Percentiles rank a stretch among this genome's conserved stretches.
Evolutionary conservation across 2,329 filamentous ascomycete genomes (phyloP).

Genomic region (Ceratocystis eucalypticola): DNA sequence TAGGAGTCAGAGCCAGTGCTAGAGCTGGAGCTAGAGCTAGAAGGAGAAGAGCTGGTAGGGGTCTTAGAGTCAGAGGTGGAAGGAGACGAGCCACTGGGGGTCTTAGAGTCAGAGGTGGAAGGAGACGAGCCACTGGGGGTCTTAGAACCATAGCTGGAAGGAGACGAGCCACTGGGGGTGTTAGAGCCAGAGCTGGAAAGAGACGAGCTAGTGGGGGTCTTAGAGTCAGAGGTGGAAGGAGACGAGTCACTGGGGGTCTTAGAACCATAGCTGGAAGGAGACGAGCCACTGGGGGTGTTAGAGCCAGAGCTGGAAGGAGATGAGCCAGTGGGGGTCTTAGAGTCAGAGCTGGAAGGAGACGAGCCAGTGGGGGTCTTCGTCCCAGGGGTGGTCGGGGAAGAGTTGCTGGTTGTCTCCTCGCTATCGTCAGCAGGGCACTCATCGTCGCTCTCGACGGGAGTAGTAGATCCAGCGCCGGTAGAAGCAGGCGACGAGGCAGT

Average conservation of each 20-base stretch:
- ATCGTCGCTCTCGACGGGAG: background rate
- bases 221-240: too few relatives aligned
- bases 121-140: background rate
- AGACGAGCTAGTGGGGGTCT: background rate
- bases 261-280: background rate
- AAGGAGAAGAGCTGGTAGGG: too few relatives aligned
- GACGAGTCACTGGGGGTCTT: too few relatives aligned
- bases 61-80: background rate
- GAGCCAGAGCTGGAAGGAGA: background rate
- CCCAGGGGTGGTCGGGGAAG: background rate
- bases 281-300: too few relatives aligned
- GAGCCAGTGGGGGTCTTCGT: too few relatives aligned
- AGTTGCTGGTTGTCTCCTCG: background rate
- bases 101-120: background rate
- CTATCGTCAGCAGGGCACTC: constrained; percentile 8
- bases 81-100: background rate
- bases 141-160: background rate
- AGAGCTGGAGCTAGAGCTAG: background rate
- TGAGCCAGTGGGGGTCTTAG: background rate
- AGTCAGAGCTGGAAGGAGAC: background rate
- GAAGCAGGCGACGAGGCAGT: background rate
- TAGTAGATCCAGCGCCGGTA: background rate
- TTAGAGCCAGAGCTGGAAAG: background rate
- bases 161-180: background rate
- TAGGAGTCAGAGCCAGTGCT: background rate